Base-by-base conservation (phyloP, 2,329 filamentous ascomycete species). In the Diaporthe batatas region DNA sequence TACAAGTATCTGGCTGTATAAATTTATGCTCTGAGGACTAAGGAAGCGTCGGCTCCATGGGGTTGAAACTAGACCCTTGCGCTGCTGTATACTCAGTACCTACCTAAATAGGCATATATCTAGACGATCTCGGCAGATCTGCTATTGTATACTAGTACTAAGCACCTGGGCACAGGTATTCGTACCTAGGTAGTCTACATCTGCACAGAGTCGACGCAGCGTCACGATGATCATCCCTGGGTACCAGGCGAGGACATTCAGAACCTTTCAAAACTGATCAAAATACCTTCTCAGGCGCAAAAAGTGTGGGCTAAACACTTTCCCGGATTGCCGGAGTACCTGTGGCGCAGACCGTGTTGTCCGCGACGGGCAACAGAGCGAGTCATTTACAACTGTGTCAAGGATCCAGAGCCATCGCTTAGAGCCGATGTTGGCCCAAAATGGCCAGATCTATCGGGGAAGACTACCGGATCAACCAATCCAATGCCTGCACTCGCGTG, bases 21-120 rank as follows among this genome's bases (percentile, higher is more conserved):
- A n/a, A n/a, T n/a, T n/a, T n/a, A 3, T 23, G 6, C 8, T 23
- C 14, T 2, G 14, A 34, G 55, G 32, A 23, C 32, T 58, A 12
- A 58, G 32, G 8, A 12, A n/a, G n/a, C n/a, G n/a, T n/a, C n/a
- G 36, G 32, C 55, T 58, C 32, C 55, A 58, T 58, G 55, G 55
- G 55, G 55, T 23, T 23, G 55, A 58, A 58, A 58, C 34, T 25
- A 36, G 32, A 36, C 34, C 54, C 32, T 57, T 36, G 54, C 5
- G 55, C 8, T 23, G 34, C 55, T 39, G 21, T 16, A 32, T 8
- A 36, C 34, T 36, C 7, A 6, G 11, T 36, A 7, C 34, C 34
- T 36, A 36, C 34, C 34, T 36, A 36, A 10, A 36, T 36, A 36
- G 34, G 34, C 12, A 34, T 23, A 21, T 36, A 57, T 10, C 32